phyloP scores from a whole-genome alignment of 257 asterid genomes.

The Vinca minor region DNA sequence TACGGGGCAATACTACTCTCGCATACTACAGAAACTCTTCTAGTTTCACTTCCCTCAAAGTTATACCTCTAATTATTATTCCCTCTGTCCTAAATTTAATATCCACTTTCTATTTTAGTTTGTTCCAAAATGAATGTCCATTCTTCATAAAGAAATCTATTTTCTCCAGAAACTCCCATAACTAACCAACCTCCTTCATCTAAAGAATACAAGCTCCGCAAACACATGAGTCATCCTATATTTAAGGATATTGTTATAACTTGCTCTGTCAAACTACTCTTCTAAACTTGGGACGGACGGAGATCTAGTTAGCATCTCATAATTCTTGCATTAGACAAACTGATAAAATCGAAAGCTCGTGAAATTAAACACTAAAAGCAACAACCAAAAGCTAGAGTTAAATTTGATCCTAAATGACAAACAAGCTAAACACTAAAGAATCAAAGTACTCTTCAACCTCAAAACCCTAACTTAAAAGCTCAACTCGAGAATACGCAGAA shows the following conservation, averaged over 20 bases:
- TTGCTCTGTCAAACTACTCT: too few relatives aligned
- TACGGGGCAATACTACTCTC: neutral
- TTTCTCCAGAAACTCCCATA: too few relatives aligned
- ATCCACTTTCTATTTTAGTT: too few relatives aligned
- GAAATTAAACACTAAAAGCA: neutral
- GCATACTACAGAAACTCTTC: neutral
- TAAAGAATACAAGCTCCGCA: too few relatives aligned
- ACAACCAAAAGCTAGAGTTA: neutral
- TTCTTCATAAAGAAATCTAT: too few relatives aligned
- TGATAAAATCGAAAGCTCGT: neutral
- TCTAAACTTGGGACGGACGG: too few relatives aligned
- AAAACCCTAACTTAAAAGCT: constrained; percentile 7
- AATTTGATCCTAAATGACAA: constrained; percentile 9
- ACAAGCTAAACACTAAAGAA: neutral
- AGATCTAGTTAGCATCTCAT: too few relatives aligned
- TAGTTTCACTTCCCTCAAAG: neutral
- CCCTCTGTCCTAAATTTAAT: too few relatives aligned
- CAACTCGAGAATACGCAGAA: neutral
- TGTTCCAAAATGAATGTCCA: too few relatives aligned
- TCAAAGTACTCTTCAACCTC: neutral
- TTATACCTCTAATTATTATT: neutral
- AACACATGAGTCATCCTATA: too few relatives aligned
- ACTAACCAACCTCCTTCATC: too few relatives aligned
- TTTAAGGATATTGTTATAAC: too few relatives aligned
- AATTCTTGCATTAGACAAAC: neutral